phyloP scores from a whole-genome alignment of 75 land plant genomes.

The Cunninghamia lanceolata region DNA sequence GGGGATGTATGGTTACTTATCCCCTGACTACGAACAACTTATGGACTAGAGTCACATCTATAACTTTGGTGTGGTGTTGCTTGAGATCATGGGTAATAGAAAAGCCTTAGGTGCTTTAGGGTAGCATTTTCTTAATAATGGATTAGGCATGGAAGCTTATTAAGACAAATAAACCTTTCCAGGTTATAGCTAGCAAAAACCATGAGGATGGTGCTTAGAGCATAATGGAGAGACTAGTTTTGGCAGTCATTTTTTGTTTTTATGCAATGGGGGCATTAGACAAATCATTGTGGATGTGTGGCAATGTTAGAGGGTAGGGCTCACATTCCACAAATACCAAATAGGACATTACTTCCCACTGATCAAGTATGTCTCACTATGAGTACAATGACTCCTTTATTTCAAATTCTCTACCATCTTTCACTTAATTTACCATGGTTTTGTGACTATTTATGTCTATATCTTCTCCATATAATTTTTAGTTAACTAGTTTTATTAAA shows the following conservation, averaged over 20 bases:
- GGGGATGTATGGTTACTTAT: constrained; percentile 32
- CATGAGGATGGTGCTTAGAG: constrained; percentile 7
- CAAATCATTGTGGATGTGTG: constrained; percentile 16
- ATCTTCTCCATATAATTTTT: neutral
- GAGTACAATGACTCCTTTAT: neutral
- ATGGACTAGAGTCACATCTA: constrained; percentile 35
- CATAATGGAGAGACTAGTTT: constrained; percentile 35
- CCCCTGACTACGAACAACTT: constrained; percentile 32
- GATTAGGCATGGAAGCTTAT: constrained; percentile 41
- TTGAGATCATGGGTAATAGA: constrained; percentile 36
- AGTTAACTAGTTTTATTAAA: neutral
- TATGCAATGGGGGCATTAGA: constrained; percentile 34
- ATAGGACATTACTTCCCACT: constrained; percentile 22
- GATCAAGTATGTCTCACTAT: neutral
- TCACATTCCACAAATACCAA: constrained; percentile 24
- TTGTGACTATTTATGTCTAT: neutral
- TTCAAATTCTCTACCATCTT: neutral
- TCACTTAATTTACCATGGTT: neutral
- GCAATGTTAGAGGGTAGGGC: constrained; percentile 28
- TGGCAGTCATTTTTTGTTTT: constrained; percentile 34
- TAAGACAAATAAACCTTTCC: constrained; percentile 14
- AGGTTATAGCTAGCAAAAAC: constrained; percentile 18
- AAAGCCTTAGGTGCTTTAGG: constrained; percentile 8
- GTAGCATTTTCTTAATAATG: constrained; percentile 8
- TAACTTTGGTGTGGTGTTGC: constrained; percentile 31